Base-by-base conservation (phyloP, 306 rosid species). In the Acacia acuminata region DNA sequence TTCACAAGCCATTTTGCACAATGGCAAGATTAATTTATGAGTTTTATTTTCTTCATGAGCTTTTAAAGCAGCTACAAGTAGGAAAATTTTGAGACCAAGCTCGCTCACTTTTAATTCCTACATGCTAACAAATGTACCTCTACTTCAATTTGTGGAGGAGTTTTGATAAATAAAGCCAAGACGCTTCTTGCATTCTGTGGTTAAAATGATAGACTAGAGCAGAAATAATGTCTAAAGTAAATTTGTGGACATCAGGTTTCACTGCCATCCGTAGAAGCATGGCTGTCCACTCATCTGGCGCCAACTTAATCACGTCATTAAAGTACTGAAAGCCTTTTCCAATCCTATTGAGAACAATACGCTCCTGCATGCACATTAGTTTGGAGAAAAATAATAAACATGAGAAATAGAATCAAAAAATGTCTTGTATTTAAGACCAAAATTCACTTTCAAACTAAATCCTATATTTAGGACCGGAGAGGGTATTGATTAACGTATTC, bases 211-310 rank as follows among this genome's bases (percentile, higher is more conserved):
- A 85, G 71, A 64, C 45, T 30, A 94, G 70, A 58, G 93, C 92
- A 47, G 93, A 92, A 86, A 92, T 45, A 63, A 90, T 64, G 83
- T 94, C 98, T 20, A 87, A 22, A 53, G 88, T 82, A 89, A 96
- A 96, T 64, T 58, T 87, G 87, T 89, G 97, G 83, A 88, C 94
- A 86, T 94, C 97, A 12, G 94, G 94, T 84, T 85, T 94, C 70
- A 82, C 76, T 14, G 91, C 83, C 94, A 94, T 82, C 61, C 98
- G 96, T 67, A 90, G 48, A 55, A 96, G 85, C 99, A 96, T 94
- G 25, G 91, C 77, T 24, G 90, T 85, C 99, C 99, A 96, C 68
- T 90, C 93, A 65, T 43, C 92, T 1, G 97, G 98, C 36, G 98
- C 99, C 83, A 94, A 78, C 83, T 81, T 89, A 64, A 92, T 87